Evolutionary conservation across 495 filamentous ascomycete genomes (phyloP).

Genomic region (Xylaria scruposa): DNA sequence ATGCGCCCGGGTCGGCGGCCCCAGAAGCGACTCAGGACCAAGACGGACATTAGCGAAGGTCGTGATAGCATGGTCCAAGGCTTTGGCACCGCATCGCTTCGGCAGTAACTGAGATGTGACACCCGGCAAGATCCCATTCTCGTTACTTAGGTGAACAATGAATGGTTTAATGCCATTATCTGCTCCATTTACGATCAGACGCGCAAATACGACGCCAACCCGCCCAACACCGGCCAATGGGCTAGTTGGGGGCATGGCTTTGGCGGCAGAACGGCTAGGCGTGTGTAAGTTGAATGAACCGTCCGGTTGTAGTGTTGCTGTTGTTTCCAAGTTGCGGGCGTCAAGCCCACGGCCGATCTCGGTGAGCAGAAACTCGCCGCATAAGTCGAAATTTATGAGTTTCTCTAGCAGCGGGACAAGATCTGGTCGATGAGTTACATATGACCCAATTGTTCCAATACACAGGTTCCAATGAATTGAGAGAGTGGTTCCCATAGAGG

Average conservation of each 20-base stretch:
- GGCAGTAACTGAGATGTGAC: slow-evolving; percentile 42
- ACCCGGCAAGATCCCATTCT: slow-evolving; percentile 41
- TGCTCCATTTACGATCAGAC: slow-evolving; percentile 39
- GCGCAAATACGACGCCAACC: slow-evolving; percentile 46
- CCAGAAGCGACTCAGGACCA: slow-evolving; percentile 40
- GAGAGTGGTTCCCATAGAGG: slow-evolving; percentile 34
- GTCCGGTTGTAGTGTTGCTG: slow-evolving; percentile 41
- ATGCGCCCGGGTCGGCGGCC: slow-evolving; percentile 20
- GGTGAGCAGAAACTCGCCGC: slow-evolving; percentile 46
- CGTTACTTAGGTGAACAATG: slow-evolving; percentile 42
- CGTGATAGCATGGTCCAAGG: slow-evolving; percentile 47
- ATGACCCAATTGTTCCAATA: slow-evolving; percentile 46
- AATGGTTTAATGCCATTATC: slow-evolving; percentile 46
- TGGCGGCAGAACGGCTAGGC: slow-evolving; percentile 38
- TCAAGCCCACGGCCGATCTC: slow-evolving; percentile 50
- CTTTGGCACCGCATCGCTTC: slow-evolving; percentile 36
- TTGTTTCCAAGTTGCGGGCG: slow-evolving; percentile 48
- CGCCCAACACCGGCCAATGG: slow-evolving; percentile 36
- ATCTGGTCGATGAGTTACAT: slow-evolving; percentile 36
- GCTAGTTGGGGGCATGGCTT: slow-evolving; percentile 47
- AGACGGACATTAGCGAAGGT: slow-evolving; percentile 45
- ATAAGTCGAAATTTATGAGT: slow-evolving; percentile 40
- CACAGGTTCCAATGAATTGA: slow-evolving; percentile 48
- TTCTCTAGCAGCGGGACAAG: slow-evolving; percentile 35
- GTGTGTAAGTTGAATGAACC: slow-evolving; percentile 46